Evolutionary conservation across 1,284 basidiomycete species (phyloP), one percentile per base, ranked within the genome.

Genomic region (Austroboletus olivaceoglutinosus): DNA sequence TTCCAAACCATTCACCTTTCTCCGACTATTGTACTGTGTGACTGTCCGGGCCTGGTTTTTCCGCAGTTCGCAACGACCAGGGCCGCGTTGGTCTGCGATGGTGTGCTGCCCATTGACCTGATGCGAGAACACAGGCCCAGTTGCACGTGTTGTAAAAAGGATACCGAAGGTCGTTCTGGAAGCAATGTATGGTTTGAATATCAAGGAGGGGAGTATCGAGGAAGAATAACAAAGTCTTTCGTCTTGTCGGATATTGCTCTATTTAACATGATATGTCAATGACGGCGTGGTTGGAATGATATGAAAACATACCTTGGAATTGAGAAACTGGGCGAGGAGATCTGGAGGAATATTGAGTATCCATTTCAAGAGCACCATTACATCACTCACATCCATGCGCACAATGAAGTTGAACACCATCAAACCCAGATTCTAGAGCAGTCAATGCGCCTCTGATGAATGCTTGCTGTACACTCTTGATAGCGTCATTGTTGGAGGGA

Each of bases 1-100:
- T 98, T 99, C 76, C 97, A 99, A 73, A 99, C 97, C 0, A 94
- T 98, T 56, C 83, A 94, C 58, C 80, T 99, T 23, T 94, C 94
- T 1, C 83, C 91, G 25, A 77, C 82, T 4, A 89, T 98, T 44
- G 79, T 91, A 12, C 81, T 99, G n/a, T 99, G 96, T 63, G 97
- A 99, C 75, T 99, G 97, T 74, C 97, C 97, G 13, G 97, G 97
- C 73, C 77, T 99, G 25, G 97, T 99, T 16, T 99, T 99, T 69
- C 97, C 97, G 7, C 97, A 99, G 64, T 99, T 99, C 69, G 91
- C 95, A 7, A 93, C 91, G 31, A 97, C 93, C 4, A 92, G 92
- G 63, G 97, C 96, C 6, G 94, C 96, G 55, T 77, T 99, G 49
- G 90, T 99, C 21, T 97, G 94, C 59, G 95, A 99, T 65, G 97